These are phyloP conservation scores for Herpetospermum pedunculosum DNA, from an alignment of 306 rosid genomes.

Conservation along the genomic window DNA sequence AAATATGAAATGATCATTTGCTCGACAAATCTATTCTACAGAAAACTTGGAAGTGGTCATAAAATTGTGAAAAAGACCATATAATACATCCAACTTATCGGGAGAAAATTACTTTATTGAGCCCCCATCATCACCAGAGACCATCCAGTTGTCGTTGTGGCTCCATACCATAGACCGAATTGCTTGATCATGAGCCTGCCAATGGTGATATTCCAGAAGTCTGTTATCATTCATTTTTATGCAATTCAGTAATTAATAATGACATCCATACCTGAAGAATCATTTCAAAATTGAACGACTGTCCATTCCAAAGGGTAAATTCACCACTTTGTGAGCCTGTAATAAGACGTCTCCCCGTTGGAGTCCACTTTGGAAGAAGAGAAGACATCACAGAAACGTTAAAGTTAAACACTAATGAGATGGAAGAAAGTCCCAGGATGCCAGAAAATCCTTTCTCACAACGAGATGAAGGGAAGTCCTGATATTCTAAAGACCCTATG, in stretches of 20 bases:
- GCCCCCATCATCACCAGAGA: slow-evolving; percentile 99
- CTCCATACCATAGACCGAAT: slow-evolving; percentile 99
- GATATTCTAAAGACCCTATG: neutral
- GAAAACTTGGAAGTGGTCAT: neutral
- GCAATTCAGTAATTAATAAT: neutral
- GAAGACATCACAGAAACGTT: neutral
- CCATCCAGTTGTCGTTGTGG: slow-evolving; percentile 99
- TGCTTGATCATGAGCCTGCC: slow-evolving; percentile 96
- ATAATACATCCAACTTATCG: neutral
- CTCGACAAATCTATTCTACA: neutral
- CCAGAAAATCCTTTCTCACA: neutral
- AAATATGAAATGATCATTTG: neutral
- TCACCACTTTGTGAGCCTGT: slow-evolving; percentile 99
- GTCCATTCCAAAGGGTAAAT: slow-evolving; percentile 99
- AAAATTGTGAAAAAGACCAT: neutral
- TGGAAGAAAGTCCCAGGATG: neutral
- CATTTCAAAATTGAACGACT: slow-evolving; percentile 96
- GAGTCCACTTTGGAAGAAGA: slow-evolving; percentile 65
- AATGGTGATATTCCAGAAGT: slow-evolving; percentile 8
- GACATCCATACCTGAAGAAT: slow-evolving; percentile 71
- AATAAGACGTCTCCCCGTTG: slow-evolving; percentile 93
- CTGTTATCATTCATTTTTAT: slow-evolving; percentile 6
- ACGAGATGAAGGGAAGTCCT: neutral
- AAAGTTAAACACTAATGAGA: neutral
- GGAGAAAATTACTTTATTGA: slow-evolving; percentile 65